These are phyloP conservation scores for Lasiosphaeriaceae sp. DNA, from an alignment of 495 filamentous ascomycete species.

Conservation along the genomic window DNA sequence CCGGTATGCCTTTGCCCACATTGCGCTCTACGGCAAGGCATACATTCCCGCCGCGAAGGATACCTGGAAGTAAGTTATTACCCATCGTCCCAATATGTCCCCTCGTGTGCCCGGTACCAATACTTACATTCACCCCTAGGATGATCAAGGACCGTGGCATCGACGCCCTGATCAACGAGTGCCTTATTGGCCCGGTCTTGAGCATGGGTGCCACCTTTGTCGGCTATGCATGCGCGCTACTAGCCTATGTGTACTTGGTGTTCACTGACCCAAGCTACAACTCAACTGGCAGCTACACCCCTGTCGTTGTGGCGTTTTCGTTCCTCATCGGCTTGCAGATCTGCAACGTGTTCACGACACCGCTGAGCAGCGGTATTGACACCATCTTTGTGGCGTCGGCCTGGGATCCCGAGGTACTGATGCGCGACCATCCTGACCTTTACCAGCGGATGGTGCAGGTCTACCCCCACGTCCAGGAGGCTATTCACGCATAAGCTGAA, in stretches of 20 bases:
- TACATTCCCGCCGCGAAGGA: constrained; percentile 84
- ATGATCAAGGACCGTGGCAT: constrained; percentile 92
- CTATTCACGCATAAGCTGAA: constrained; percentile 35
- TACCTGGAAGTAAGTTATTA: constrained; percentile 60
- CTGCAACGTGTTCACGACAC: constrained; percentile 81
- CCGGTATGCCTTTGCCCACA: constrained; percentile 86
- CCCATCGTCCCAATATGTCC: neutral
- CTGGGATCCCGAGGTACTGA: constrained; percentile 84
- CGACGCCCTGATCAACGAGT: constrained; percentile 85
- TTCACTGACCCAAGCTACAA: constrained; percentile 77
- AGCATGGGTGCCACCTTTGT: constrained; percentile 82
- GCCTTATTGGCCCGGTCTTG: constrained; percentile 85
- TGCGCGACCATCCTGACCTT: constrained; percentile 75
- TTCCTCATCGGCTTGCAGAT: constrained; percentile 86
- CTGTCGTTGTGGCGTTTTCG: constrained; percentile 74
- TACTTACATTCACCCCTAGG: constrained; percentile 21
- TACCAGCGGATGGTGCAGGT: constrained; percentile 70
- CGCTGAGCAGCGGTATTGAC: constrained; percentile 64
- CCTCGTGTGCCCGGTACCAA: neutral
- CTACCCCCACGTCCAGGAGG: constrained; percentile 75
- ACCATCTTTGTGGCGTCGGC: constrained; percentile 88
- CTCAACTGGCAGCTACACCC: constrained; percentile 50
- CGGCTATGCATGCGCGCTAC: constrained; percentile 72
- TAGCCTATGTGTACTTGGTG: constrained; percentile 80
- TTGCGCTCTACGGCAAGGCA: constrained; percentile 84